Evolutionary conservation across 129 eudicot genomes (phyloP).

Genomic region (Ambrosia artemisiifolia): DNA sequence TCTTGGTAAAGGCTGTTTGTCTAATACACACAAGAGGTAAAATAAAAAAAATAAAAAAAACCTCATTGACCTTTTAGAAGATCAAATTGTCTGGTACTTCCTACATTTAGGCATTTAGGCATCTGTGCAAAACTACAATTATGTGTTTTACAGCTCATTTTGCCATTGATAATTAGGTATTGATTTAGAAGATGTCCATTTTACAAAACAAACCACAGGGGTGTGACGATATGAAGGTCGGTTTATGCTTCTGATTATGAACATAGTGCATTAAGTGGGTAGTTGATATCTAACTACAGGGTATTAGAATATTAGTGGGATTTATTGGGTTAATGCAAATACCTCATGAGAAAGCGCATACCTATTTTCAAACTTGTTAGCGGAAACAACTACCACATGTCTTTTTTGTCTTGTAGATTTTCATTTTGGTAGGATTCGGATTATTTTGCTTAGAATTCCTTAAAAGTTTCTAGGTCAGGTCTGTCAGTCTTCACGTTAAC

Average conservation of each 20-base stretch:
- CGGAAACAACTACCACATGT: neutral
- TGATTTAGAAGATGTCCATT: neutral
- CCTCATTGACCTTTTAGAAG: neutral
- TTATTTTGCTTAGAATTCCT: neutral
- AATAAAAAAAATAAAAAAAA: no score
- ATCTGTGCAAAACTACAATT: neutral
- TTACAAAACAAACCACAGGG: neutral
- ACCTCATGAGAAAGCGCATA: neutral
- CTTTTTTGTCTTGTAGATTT: neutral
- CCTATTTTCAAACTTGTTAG: neutral
- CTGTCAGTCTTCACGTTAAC: neutral
- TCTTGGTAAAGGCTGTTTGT: no score
- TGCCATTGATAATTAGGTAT: neutral
- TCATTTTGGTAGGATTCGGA: neutral
- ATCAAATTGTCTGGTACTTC: neutral
- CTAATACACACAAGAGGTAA: no score
- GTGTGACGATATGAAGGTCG: neutral
- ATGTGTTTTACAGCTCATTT: constrained; percentile 10
- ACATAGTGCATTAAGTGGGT: neutral
- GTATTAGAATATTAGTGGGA: no score
- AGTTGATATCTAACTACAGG: no score
- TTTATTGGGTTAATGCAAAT: neutral
- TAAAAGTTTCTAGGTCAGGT: neutral
- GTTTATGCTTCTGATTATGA: no score
- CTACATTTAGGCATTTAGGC: constrained; percentile 15